Evolutionary conservation across 2,329 filamentous ascomycete species (phyloP).

Genomic region (Pezicula carpinea): DNA sequence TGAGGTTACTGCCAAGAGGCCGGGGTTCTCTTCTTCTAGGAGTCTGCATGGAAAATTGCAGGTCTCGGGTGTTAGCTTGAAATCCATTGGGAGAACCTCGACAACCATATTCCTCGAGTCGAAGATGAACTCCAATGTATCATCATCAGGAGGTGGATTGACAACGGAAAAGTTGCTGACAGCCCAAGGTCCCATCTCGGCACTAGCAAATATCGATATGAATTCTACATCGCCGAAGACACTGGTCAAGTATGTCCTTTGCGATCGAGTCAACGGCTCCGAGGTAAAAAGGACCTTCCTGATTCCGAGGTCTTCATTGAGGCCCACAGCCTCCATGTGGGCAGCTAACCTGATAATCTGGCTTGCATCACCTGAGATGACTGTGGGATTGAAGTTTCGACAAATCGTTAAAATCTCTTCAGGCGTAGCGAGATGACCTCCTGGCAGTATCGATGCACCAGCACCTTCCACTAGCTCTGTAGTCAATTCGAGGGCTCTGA

Average conservation of each 20-base stretch:
- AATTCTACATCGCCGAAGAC: background rate
- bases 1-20: background rate
- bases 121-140: conserved; percentile 1
- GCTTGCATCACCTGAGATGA: background rate
- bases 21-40: background rate
- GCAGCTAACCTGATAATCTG: background rate
- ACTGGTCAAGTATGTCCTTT: background rate
- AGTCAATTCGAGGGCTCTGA: background rate
- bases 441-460: background rate
- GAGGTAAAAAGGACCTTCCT: conserved; percentile 1
- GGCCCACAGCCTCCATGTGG: background rate
- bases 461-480: background rate
- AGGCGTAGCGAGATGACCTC: background rate
- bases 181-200: conserved; percentile 1
- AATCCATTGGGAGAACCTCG: background rate
- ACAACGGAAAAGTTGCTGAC: background rate
- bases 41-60: background rate
- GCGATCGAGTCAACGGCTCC: background rate
- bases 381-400: background rate
- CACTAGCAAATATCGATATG: background rate
- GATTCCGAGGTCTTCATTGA: background rate
- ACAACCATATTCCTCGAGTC: background rate
- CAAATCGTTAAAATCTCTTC: background rate
- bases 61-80: background rate
- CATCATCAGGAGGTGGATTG: background rate